Percentiles rank a stretch among this genome's conserved stretches.
These are phyloP conservation scores for Lepidium didymum DNA, from an alignment of 345 rosid species.

Conservation along the genomic window DNA sequence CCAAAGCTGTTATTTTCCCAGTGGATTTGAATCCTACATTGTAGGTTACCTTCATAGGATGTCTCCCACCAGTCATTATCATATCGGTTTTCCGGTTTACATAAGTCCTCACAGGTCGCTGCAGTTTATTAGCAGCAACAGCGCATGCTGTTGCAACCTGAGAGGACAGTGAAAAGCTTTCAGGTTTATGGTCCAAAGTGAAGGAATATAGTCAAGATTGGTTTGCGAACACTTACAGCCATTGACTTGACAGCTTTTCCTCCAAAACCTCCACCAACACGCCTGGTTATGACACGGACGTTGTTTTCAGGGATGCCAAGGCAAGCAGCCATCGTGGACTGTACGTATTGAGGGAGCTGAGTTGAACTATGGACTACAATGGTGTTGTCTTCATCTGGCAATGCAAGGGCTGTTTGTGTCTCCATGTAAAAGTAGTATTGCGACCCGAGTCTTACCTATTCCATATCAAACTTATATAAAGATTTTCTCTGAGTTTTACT, in stretches of 20 bases:
- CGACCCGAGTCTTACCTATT: conserved; percentile 64
- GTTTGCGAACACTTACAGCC: conserved; percentile 38
- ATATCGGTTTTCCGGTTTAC: conserved; percentile 75
- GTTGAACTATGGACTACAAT: conserved; percentile 63
- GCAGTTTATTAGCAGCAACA: conserved; percentile 64
- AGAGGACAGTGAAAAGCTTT: background rate
- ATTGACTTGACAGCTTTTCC: conserved; percentile 71
- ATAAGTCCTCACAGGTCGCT: conserved; percentile 63
- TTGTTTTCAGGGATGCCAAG: conserved; percentile 76
- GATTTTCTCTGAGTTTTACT: background rate
- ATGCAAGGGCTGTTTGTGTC: conserved; percentile 78
- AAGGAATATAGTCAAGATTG: background rate
- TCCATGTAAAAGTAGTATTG: conserved; percentile 91
- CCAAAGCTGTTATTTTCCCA: conserved; percentile 78
- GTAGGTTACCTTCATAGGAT: conserved; percentile 87
- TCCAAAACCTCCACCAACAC: conserved; percentile 92
- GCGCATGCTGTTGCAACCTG: conserved; percentile 88
- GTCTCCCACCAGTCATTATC: conserved; percentile 92
- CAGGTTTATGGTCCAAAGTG: background rate
- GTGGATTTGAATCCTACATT: conserved; percentile 73
- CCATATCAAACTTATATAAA: background rate
- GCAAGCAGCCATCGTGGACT: conserved; percentile 51
- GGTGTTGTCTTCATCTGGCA: conserved; percentile 91
- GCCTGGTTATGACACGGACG: conserved; percentile 76
- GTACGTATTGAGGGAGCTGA: conserved; percentile 58